phyloP scores from a whole-genome alignment of 2,329 filamentous ascomycete genomes.

The Colletotrichum liaoningense region DNA sequence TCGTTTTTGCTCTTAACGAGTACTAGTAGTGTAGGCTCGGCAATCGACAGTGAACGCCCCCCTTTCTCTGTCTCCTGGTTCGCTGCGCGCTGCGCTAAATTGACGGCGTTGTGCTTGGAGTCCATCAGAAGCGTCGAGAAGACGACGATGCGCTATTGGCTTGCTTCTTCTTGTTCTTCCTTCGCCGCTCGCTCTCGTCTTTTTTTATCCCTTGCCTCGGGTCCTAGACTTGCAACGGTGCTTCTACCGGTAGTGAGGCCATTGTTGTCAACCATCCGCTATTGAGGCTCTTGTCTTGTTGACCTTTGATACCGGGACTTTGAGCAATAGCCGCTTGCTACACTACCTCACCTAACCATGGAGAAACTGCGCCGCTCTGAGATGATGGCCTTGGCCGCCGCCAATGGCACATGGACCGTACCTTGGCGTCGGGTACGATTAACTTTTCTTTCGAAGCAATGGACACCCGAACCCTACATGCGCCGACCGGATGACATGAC shows the following conservation, averaged over 20 bases:
- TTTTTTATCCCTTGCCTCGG: background rate
- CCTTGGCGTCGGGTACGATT: slow-evolving; percentile 2
- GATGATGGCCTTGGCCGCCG: background rate
- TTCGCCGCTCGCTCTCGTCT: background rate
- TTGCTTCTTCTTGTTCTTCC: background rate
- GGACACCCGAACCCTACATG: slow-evolving; percentile 12
- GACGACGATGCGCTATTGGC: background rate
- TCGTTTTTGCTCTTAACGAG: background rate
- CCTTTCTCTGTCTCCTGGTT: background rate
- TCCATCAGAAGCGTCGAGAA: slow-evolving; percentile 32
- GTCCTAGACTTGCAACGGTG: background rate
- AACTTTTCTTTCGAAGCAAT: background rate
- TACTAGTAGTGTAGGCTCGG: slow-evolving; percentile 17
- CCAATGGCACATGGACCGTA: background rate
- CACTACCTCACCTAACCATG: background rate
- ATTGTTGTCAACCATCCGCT: background rate
- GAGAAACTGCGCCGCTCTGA: background rate
- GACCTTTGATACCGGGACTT: background rate
- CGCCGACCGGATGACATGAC: slow-evolving; percentile 27
- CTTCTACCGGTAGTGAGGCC: background rate
- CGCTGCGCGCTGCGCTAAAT: background rate
- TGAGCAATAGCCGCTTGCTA: background rate
- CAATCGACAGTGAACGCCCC: slow-evolving; percentile 29
- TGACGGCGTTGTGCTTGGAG: slow-evolving; percentile 11
- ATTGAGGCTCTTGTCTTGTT: background rate